A percentile compares a stretch with the other conserved stretches of the same genome.
Evolutionary conservation across 352 stramenopile species (phyloP).

Genomic region (Phytophthora citrophthora): DNA sequence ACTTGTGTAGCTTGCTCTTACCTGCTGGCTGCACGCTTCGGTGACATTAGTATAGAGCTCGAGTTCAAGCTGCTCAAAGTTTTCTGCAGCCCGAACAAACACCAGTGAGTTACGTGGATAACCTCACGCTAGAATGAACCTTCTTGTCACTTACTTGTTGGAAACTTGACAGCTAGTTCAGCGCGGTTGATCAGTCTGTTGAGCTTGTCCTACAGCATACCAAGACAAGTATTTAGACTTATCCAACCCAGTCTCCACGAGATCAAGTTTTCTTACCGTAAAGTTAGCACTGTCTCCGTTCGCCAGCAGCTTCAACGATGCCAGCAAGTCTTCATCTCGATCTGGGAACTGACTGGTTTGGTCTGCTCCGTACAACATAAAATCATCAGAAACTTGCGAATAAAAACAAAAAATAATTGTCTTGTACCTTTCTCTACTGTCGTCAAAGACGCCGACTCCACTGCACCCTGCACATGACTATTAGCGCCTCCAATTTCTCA

Average conservation of each 20-base stretch:
- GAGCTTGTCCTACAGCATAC: conserved; percentile 73
- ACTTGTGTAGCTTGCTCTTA: conserved; percentile 17
- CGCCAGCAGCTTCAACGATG: conserved; percentile 70
- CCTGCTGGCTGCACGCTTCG: conserved; percentile 65
- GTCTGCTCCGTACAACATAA: conserved; percentile 39
- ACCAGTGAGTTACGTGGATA: neutral
- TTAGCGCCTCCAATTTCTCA: no score
- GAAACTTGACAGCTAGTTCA: conserved; percentile 82
- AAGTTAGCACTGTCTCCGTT: conserved; percentile 79
- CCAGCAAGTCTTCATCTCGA: conserved; percentile 80
- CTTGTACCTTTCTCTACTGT: conserved; percentile 75
- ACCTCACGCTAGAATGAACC: neutral
- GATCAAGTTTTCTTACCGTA: conserved; percentile 44
- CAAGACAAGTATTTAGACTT: conserved; percentile 2
- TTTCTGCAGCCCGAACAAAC: conserved; percentile 44
- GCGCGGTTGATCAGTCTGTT: conserved; percentile 84
- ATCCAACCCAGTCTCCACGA: neutral
- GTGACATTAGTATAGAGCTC: conserved; percentile 77
- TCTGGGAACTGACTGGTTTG: conserved; percentile 87
- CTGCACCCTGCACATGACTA: conserved; percentile 37
- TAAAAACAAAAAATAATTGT: neutral
- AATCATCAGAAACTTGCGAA: neutral
- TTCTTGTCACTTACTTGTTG: conserved; percentile 41
- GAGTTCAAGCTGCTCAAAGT: conserved; percentile 86
- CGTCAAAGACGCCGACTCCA: conserved; percentile 84